phyloP scores from a whole-genome alignment of 805 yeast species.

The Hanseniaspora clermontiae region DNA sequence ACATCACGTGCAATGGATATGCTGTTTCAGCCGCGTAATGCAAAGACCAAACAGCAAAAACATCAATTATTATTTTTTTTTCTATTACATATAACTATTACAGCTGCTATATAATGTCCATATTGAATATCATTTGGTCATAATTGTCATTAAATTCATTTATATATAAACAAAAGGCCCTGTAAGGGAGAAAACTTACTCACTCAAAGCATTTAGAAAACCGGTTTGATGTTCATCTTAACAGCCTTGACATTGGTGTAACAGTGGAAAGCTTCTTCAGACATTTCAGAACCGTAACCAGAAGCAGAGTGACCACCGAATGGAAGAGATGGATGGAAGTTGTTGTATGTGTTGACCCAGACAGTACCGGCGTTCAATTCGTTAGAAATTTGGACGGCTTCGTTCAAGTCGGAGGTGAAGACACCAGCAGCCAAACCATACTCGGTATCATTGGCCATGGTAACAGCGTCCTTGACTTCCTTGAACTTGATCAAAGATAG shows the following conservation, averaged over 20 bases:
- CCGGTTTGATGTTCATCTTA: conserved; percentile 32
- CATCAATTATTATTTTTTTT: too few relatives aligned
- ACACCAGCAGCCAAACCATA: conserved; percentile 85
- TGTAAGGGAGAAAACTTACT: too few relatives aligned
- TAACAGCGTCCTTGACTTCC: conserved; percentile 61
- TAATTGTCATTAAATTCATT: conserved; percentile 10
- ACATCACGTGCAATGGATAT: too few relatives aligned
- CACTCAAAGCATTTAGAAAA: conserved; percentile 29
- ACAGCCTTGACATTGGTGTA: conserved; percentile 80
- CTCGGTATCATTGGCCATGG: conserved; percentile 60
- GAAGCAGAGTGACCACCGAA: conserved; percentile 84
- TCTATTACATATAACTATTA: background rate
- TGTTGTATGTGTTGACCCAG: conserved; percentile 77
- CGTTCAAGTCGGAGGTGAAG: conserved; percentile 58
- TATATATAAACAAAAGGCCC: too few relatives aligned
- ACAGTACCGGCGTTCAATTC: conserved; percentile 66
- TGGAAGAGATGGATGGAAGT: conserved; percentile 74
- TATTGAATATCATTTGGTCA: background rate
- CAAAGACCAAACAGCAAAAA: too few relatives aligned
- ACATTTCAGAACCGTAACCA: conserved; percentile 87
- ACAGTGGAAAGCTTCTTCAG: conserved; percentile 69
- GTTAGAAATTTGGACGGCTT: conserved; percentile 54
- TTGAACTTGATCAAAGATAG: conserved; percentile 62
- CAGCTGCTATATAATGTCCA: background rate
- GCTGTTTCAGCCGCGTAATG: too few relatives aligned